Base-by-base conservation (phyloP, 805 yeast species). In the Ogataea polymorpha region DNA sequence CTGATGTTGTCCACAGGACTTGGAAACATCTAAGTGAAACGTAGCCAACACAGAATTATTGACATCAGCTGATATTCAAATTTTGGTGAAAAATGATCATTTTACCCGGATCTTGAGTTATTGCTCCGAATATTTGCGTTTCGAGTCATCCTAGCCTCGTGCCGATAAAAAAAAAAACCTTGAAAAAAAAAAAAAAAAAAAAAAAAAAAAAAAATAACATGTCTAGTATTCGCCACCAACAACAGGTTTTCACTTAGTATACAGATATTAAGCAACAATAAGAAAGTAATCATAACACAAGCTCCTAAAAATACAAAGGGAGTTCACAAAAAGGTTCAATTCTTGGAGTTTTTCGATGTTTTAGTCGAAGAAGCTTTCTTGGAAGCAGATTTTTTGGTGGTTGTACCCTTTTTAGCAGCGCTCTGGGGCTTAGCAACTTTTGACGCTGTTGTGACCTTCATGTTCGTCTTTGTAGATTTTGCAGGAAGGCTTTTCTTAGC, bases 351-450 rank as follows among this genome's bases (percentile, higher is more conserved):
- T 46, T 62, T 42, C 15, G 52, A 43, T 48, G 62, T 64, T 57
- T 56, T 62, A 23, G 61, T 25, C 28, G 27, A 30, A 16, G 26
- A n/a, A 18, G 20, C 39, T 38, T 37, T 18, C 8, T 35, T 35
- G 24, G 37, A 47, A 27, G 50, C 54, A 47, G 51, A 48, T 36
- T 53, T 55, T 37, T 52, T 42, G 20, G 37, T 26, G 10, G 37
- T 32, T 35, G 15, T 2, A 46, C 62, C 62, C 56, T 53, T 61
- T 23, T 61, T 47, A 24, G 64, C 57, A 31, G 65, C 58, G 44
- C 51, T 58, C 49, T 46, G 42, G 13, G 39, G 30, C 16, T 42
- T 45, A 16, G 45, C 33, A 41, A 51, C 51, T 44, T 61, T 41
- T 3, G 36, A 16, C 14, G 7, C 7, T 20, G 27, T 33, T 20